These are phyloP conservation scores for Scenedesmus sp. DNA, from an alignment of 163 green algal genomes.

Conservation along the genomic window DNA sequence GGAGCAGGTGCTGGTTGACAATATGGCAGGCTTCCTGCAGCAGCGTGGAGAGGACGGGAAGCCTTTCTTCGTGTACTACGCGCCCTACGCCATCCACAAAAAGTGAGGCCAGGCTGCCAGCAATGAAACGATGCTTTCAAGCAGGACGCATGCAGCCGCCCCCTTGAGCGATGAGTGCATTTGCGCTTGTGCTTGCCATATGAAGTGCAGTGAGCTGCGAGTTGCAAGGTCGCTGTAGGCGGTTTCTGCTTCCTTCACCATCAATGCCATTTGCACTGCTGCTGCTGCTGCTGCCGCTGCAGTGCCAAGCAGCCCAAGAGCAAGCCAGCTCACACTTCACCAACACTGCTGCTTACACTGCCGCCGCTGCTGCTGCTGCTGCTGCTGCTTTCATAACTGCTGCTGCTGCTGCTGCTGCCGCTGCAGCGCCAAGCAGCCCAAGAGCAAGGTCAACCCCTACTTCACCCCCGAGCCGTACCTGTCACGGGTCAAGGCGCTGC, in stretches of 20 bases:
- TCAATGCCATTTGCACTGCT: not conserved
- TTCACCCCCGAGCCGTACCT: conserved; percentile 2
- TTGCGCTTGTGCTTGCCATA: too few relatives aligned
- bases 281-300: not conserved
- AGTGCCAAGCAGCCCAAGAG: not conserved
- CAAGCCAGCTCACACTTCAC: too few relatives aligned
- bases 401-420: too few relatives aligned
- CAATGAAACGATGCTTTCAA: too few relatives aligned
- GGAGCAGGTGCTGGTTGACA: conserved; percentile 11
- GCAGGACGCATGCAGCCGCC: too few relatives aligned
- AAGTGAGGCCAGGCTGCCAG: not conserved
- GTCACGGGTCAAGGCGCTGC: not conserved
- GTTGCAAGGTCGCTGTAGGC: too few relatives aligned
- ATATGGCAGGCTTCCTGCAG: not conserved
- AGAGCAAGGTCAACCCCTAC: not conserved
- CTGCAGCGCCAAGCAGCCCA: too few relatives aligned
- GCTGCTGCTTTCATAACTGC: too few relatives aligned
- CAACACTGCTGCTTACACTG: not conserved
- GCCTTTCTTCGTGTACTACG: conserved; percentile 14
- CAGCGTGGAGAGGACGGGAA: not conserved
- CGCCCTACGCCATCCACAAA: conserved; percentile 8
- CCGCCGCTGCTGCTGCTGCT: not conserved
- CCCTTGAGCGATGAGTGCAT: too few relatives aligned
- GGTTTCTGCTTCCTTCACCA: not conserved
- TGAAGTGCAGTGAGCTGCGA: too few relatives aligned